Percentiles rank a stretch among this genome's conserved stretches.
These are phyloP conservation scores for Ceratobasidium sp. DNA, from an alignment of 1,284 basidiomycete species.

Conservation along the genomic window DNA sequence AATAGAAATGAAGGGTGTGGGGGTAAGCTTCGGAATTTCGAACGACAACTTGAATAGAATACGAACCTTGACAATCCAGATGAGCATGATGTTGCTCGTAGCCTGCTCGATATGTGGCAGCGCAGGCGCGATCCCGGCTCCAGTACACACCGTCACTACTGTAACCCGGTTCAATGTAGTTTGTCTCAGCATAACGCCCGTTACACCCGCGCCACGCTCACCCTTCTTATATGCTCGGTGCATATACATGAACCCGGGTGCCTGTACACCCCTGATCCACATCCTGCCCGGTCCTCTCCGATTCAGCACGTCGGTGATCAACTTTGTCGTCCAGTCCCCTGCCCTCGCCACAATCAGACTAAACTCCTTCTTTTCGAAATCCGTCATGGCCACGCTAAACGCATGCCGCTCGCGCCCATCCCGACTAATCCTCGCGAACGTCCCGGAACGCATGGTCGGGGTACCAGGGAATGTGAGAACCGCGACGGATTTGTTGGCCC, in stretches of 20 bases:
- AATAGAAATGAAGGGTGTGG: not conserved
- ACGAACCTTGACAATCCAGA: constrained; percentile 38
- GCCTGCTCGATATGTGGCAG: constrained; percentile 32
- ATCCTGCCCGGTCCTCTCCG: constrained; percentile 17
- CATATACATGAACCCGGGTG: constrained; percentile 41
- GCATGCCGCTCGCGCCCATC: constrained; percentile 32
- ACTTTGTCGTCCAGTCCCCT: constrained; percentile 27
- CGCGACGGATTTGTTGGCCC: constrained; percentile 17
- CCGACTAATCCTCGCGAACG: constrained; percentile 32
- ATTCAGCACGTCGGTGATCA: constrained; percentile 13
- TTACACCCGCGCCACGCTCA: not conserved
- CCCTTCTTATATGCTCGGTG: constrained; percentile 36
- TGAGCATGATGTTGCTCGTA: constrained; percentile 36
- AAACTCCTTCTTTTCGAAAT: constrained; percentile 31
- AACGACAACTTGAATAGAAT: not conserved
- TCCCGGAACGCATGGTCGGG: constrained; percentile 17
- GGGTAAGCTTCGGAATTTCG: not conserved
- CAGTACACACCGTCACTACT: constrained; percentile 38
- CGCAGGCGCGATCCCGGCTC: constrained; percentile 35
- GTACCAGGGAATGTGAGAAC: constrained; percentile 24
- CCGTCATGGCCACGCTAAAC: constrained; percentile 32
- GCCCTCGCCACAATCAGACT: constrained; percentile 24
- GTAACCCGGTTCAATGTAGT: not conserved
- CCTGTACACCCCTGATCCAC: constrained; percentile 27
- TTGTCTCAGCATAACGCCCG: not conserved